Evolutionary conservation across 73 alveolate genomes (phyloP).

Genomic region (Paramecium bursaria): DNA sequence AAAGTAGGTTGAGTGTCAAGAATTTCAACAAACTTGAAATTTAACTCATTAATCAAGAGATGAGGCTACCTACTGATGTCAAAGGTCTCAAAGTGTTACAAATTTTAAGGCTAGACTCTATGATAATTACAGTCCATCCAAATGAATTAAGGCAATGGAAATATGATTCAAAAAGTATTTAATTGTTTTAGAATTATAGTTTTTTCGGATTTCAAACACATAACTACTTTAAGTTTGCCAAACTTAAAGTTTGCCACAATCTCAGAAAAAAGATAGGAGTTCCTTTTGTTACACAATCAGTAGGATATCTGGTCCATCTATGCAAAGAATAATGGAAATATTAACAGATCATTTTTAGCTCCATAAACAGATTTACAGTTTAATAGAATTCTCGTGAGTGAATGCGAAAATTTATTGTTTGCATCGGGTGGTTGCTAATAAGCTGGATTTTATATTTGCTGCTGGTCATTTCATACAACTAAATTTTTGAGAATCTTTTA

Average conservation of each 20-base stretch:
- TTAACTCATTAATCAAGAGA: background rate
- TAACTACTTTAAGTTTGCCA: slow-evolving; percentile 5
- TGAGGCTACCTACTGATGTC: background rate
- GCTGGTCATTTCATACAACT: slow-evolving; percentile 4
- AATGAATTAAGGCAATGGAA: slow-evolving; percentile 52
- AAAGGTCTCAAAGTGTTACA: slow-evolving; percentile 18
- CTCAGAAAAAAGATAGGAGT: slow-evolving; percentile 38
- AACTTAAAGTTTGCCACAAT: slow-evolving; percentile 27
- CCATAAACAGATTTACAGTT: background rate
- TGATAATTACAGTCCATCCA: slow-evolving; percentile 54
- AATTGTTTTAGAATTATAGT: no score
- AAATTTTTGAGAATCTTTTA: background rate
- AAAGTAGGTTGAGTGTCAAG: background rate
- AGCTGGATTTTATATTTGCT: background rate
- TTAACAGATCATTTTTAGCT: background rate
- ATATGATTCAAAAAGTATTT: background rate
- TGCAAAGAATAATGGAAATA: background rate
- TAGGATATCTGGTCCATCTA: slow-evolving; percentile 4
- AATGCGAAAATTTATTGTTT: background rate
- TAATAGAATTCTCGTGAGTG: background rate
- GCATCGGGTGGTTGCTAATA: slow-evolving; percentile 60
- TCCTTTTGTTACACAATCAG: background rate
- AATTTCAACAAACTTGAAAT: no score
- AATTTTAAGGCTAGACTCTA: slow-evolving; percentile 29
- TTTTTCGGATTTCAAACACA: slow-evolving; percentile 35